A percentile compares a stretch with the other conserved stretches of the same genome.
phyloP scores from a whole-genome alignment of 805 yeast genomes.

The Barnettozyma populi region DNA sequence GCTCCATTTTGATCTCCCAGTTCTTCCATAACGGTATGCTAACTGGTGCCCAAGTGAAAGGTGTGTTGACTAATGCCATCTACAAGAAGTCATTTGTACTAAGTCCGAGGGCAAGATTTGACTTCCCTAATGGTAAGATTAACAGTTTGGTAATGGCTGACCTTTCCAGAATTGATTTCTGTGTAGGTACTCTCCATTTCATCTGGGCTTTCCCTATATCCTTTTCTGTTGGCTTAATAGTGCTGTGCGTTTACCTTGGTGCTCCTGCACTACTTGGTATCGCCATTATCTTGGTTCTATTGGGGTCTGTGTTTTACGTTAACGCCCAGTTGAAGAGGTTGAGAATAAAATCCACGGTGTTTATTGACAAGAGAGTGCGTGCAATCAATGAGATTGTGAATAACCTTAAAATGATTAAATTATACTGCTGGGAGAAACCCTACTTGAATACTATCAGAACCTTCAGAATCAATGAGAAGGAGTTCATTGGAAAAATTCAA shows the following conservation, averaged over 20 bases:
- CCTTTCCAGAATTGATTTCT: slow-evolving; percentile 72
- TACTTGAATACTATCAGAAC: slow-evolving; percentile 52
- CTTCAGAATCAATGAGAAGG: slow-evolving; percentile 59
- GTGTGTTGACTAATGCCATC: slow-evolving; percentile 64
- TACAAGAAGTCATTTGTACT: slow-evolving; percentile 63
- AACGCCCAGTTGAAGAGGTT: slow-evolving; percentile 48
- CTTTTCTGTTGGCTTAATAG: slow-evolving; percentile 54
- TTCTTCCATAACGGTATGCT: slow-evolving; percentile 57
- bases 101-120: slow-evolving; percentile 49
- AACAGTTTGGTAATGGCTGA: slow-evolving; percentile 81
- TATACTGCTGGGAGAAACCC: slow-evolving; percentile 88
- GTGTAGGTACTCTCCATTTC: slow-evolving; percentile 63
- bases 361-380: slow-evolving; percentile 73
- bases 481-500: slow-evolving; percentile 55
- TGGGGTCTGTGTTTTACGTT: slow-evolving; percentile 35
- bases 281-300: slow-evolving; percentile 43
- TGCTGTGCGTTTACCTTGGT: slow-evolving; percentile 66
- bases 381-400: slow-evolving; percentile 73
- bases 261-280: slow-evolving; percentile 69
- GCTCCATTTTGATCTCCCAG: slow-evolving; percentile 51
- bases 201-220: slow-evolving; percentile 60
- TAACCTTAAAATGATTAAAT: slow-evolving; percentile 78
- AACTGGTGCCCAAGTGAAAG: slow-evolving; percentile 66
- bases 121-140: slow-evolving; percentile 62
- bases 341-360: slow-evolving; percentile 52